Percentiles rank a stretch among this genome's conserved stretches.
Evolutionary conservation across 2,329 filamentous ascomycete genomes (phyloP).

Genomic region (Dactylellina cionopaga): DNA sequence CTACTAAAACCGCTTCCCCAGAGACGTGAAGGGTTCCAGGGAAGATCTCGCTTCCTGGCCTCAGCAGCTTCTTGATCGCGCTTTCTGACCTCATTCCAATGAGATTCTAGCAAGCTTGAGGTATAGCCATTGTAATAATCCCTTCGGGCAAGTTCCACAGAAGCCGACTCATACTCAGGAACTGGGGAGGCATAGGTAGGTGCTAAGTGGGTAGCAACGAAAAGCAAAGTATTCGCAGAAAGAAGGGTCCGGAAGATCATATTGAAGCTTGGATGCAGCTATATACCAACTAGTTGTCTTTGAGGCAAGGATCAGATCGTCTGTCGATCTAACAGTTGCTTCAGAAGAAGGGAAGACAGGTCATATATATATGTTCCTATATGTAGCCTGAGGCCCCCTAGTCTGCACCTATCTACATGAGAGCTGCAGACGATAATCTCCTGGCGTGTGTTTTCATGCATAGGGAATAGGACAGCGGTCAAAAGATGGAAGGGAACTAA

Average conservation of each 20-base stretch:
- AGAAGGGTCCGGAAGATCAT: constrained; percentile 25
- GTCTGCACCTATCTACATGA: background rate
- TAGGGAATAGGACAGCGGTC: too few relatives aligned
- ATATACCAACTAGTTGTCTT: background rate
- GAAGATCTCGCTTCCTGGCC: constrained; percentile 6
- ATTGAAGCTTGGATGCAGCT: constrained; percentile 5
- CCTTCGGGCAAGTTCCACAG: constrained; percentile 2
- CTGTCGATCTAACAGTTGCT: constrained; percentile 31
- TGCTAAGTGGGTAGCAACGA: constrained; percentile 15
- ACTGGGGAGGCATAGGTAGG: constrained; percentile 9
- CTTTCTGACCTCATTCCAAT: constrained; percentile 13
- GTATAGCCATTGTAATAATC: constrained; percentile 16
- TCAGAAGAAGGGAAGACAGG: background rate
- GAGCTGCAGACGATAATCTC: background rate
- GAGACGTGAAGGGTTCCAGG: constrained; percentile 18
- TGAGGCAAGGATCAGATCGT: constrained; percentile 25
- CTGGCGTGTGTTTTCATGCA: too few relatives aligned
- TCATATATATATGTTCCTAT: constrained; percentile 12
- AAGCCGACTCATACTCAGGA: constrained; percentile 2
- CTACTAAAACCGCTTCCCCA: constrained; percentile 19
- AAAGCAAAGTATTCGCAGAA: constrained; percentile 14
- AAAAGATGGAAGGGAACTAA: too few relatives aligned
- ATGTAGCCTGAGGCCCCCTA: background rate
- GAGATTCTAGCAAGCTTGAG: background rate
- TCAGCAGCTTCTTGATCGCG: background rate